These are phyloP conservation scores for Auricularia sp. DNA, from an alignment of 768 basidiomycete genomes.

Conservation along the genomic window DNA sequence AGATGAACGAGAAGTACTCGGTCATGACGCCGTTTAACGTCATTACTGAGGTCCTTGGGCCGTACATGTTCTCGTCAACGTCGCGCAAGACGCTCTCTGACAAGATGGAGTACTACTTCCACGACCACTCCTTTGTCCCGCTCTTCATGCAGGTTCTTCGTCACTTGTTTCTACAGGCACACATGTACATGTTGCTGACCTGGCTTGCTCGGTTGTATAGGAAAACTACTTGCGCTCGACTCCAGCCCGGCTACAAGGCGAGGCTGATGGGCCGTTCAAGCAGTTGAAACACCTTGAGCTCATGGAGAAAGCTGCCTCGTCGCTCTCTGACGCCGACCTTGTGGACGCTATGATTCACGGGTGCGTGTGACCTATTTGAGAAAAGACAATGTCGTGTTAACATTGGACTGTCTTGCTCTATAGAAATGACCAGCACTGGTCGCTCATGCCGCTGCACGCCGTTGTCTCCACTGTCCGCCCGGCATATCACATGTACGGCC, in stretches of 20 bases:
- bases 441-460: constrained; percentile 87
- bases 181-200: background rate
- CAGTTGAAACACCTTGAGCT: constrained; percentile 64
- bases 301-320: constrained; percentile 81
- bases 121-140: constrained; percentile 89
- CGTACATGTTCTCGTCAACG: constrained; percentile 80
- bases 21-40: constrained; percentile 90
- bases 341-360: constrained; percentile 91
- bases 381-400: too few species aligned
- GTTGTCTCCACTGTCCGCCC: constrained; percentile 85
- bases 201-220: constrained; percentile 26
- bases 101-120: constrained; percentile 95
- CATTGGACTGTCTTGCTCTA: background rate
- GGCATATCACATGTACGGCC: constrained; percentile 73
- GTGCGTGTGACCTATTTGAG: background rate
- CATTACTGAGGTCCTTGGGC: constrained; percentile 80
- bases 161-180: background rate
- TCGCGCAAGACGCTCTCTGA: constrained; percentile 74
- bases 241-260: constrained; percentile 52
- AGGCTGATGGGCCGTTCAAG: constrained; percentile 34
- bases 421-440: constrained; percentile 93
- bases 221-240: constrained; percentile 91
- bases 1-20: constrained; percentile 86
- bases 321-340: constrained; percentile 90
- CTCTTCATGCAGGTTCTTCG: constrained; percentile 81